Evolutionary conservation across 306 rosid genomes (phyloP), one percentile per base, ranked within the genome.

Genomic region (Rosa chinensis): DNA sequence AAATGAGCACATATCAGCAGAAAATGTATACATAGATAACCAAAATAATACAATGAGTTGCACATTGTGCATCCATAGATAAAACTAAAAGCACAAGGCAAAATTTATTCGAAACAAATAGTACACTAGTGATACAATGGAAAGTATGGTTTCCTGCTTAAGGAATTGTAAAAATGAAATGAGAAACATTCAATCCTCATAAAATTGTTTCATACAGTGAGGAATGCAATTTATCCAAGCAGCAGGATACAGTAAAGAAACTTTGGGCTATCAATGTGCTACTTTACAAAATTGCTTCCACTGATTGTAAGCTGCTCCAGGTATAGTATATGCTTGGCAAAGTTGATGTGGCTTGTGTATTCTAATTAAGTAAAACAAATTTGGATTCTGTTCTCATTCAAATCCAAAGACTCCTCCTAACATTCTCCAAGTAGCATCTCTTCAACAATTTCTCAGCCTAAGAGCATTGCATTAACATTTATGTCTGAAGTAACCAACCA

Each of bases 401-500:
- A 20, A 40, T 42, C 52, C 35, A 40, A 18, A 68, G 32, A 43
- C 43, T n/a, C 52, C 73, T 42, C 72, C 50, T 21, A 66, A 37
- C 21, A 18, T 66, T 66, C 20, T 66, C 69, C 12, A n/a, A 68
- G 32, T 17, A 68, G 52, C 10, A 25, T 43, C 52, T 42, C 32
- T 39, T 18, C 72, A 66, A 32, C 47, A 62, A 43, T 63, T 43
- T 76, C 39, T 75, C 44, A 25, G 66, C 12, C 66, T 73, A 73
- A 21, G 25, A 35, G 44, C 62, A 72, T 37, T 52, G 64, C 16
- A 23, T 58, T 9, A 58, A 72, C 61, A 53, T 53, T 37, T 40
- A 35, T 52, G 66, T 39, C 44, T n/a, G 75, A 73, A 14, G 42
- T 44, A 74, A 56, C 53, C 78, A 58, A 74, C 69, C 55, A 74